Conservation (phyloP, 331 rosid species). For the Pyracantha coccinea region DNA sequence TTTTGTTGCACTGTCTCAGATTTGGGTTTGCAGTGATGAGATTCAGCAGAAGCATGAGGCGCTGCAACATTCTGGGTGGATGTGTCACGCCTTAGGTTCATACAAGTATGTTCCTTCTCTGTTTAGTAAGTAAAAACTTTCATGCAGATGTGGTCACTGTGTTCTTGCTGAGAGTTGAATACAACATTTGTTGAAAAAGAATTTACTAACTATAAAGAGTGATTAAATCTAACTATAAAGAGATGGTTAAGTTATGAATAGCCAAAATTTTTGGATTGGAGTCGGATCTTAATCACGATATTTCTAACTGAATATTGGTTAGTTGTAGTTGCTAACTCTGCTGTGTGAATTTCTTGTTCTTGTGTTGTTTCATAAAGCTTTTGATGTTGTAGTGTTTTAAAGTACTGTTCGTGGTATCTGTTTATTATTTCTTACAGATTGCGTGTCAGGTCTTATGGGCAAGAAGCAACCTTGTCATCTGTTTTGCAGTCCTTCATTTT, state of each 20-base stretch:
- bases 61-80: constrained; percentile 63
- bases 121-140: background rate
- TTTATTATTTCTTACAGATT: too few species aligned
- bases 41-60: constrained; percentile 33
- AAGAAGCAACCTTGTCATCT: background rate
- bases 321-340: background rate
- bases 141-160: background rate
- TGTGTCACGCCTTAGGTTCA: constrained; percentile 86
- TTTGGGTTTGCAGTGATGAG: constrained; percentile 70
- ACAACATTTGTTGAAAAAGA: background rate
- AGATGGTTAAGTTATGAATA: background rate
- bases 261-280: background rate
- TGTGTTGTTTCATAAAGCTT: background rate
- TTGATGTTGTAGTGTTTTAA: background rate
- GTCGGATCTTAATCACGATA: background rate
- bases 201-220: background rate
- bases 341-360: background rate
- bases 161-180: background rate
- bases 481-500: background rate
- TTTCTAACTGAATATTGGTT: background rate
- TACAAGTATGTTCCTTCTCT: constrained; percentile 58
- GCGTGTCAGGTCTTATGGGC: background rate
- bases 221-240: background rate
- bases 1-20: constrained; percentile 35
- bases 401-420: background rate